Conservation (phyloP, 2,329 filamentous ascomycete species). For the Xylogone sp. region DNA sequence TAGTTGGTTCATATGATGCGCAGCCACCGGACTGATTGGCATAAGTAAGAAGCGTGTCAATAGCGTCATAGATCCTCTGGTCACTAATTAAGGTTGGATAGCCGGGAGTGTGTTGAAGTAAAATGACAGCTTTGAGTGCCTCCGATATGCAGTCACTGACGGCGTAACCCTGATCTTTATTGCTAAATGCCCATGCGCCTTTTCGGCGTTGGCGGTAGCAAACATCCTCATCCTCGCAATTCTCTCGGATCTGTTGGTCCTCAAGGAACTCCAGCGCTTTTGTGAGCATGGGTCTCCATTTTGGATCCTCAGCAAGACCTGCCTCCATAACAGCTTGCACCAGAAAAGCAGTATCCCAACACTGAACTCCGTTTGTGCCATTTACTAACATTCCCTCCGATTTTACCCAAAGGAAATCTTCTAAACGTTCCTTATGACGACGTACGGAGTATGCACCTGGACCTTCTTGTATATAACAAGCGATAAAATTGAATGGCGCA, state of each 20-base stretch:
- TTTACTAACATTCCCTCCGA: constrained; percentile 90
- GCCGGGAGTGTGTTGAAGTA: constrained; percentile 73
- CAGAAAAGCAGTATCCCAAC: constrained; percentile 91
- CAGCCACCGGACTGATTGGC: constrained; percentile 85
- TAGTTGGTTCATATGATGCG: constrained; percentile 82
- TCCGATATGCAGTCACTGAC: constrained; percentile 95
- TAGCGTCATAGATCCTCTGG: constrained; percentile 76
- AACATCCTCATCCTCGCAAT: constrained; percentile 69
- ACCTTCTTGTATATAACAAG: constrained; percentile 81
- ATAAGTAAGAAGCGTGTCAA: constrained; percentile 88
- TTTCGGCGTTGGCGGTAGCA: constrained; percentile 91
- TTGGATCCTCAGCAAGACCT: constrained; percentile 70
- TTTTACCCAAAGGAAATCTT: constrained; percentile 91
- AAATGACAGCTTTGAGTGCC: constrained; percentile 79
- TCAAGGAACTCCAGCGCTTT: constrained; percentile 85
- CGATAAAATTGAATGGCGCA: constrained; percentile 83
- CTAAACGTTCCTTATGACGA: constrained; percentile 74
- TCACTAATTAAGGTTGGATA: constrained; percentile 74
- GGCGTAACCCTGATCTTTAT: constrained; percentile 85
- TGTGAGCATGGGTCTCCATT: constrained; percentile 78
- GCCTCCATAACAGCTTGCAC: constrained; percentile 80
- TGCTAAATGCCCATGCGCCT: constrained; percentile 96
- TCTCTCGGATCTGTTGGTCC: constrained; percentile 83
- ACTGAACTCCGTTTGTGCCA: constrained; percentile 96
- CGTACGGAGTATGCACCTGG: constrained; percentile 68